phyloP scores from a whole-genome alignment of 768 basidiomycete genomes.

The Lentinus brumalis region DNA sequence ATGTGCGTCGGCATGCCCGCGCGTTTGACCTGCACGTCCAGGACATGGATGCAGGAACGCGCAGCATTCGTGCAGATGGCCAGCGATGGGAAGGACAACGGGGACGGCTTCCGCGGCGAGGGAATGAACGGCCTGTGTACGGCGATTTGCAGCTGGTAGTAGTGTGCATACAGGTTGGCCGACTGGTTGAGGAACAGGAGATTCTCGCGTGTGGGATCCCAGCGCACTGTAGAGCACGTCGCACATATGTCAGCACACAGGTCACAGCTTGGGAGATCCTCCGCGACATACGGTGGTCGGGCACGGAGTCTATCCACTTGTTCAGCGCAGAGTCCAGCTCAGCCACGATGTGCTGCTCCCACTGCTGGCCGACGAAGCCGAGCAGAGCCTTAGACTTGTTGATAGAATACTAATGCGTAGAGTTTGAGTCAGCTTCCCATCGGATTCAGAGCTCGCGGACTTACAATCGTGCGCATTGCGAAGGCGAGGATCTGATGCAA shows the following conservation, averaged over 20 bases:
- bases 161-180: constrained; percentile 54
- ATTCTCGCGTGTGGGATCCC: constrained; percentile 47
- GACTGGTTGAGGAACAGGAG: constrained; percentile 56
- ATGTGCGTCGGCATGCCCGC: constrained; percentile 27
- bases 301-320: constrained; percentile 71
- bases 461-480: constrained; percentile 67
- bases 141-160: constrained; percentile 59
- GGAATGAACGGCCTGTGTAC: constrained; percentile 58
- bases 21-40: constrained; percentile 40
- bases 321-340: constrained; percentile 71
- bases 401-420: constrained; percentile 63
- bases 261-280: not conserved
- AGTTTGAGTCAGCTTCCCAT: no score
- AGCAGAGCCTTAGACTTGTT: constrained; percentile 61
- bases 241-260: not conserved
- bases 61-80: constrained; percentile 60
- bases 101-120: constrained; percentile 39
- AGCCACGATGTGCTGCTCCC: constrained; percentile 59
- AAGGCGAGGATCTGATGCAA: constrained; percentile 72
- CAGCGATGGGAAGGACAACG: constrained; percentile 49
- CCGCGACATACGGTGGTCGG: constrained; percentile 57
- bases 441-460: constrained; percentile 22
- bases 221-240: constrained; percentile 34
- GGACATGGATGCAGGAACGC: constrained; percentile 49
- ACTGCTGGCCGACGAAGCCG: constrained; percentile 53